Evolutionary conservation across 2,329 filamentous ascomycete genomes (phyloP).

Genomic region (Exophiala oligosperma): DNA sequence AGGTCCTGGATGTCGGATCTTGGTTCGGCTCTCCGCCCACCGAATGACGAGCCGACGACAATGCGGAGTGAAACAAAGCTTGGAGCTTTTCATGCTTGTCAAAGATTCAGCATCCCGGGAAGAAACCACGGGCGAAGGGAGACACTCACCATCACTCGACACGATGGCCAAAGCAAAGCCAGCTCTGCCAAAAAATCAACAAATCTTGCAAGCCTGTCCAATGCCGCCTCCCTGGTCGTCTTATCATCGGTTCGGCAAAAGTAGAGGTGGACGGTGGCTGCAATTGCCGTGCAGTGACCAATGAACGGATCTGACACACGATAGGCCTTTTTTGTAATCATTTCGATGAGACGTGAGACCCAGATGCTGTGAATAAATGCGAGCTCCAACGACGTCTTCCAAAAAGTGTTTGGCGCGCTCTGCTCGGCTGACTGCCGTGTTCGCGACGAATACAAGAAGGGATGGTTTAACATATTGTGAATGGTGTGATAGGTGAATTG

Average conservation of each 20-base stretch:
- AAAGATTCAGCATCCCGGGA: background rate
- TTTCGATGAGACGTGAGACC: constrained; percentile 56
- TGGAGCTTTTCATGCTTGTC: constrained; percentile 32
- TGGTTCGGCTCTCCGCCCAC: constrained; percentile 2
- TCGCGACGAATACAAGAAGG: constrained; percentile 27
- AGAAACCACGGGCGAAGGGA: background rate
- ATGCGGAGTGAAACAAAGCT: constrained; percentile 31
- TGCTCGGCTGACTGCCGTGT: constrained; percentile 30
- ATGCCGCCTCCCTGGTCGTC: constrained; percentile 29
- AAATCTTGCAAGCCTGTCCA: constrained; percentile 31
- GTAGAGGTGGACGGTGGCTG: constrained; percentile 55
- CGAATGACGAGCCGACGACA: constrained; percentile 22
- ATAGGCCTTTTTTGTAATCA: constrained; percentile 54
- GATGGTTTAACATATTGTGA: constrained; percentile 35
- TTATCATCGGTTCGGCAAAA: constrained; percentile 31
- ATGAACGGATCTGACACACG: constrained; percentile 54
- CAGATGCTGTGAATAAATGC: constrained; percentile 55
- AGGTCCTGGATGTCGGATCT: constrained; percentile 25
- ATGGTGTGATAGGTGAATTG: constrained; percentile 36
- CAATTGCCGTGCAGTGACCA: constrained; percentile 53
- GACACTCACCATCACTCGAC: constrained; percentile 29
- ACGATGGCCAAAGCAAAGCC: constrained; percentile 31
- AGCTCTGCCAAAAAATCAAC: constrained; percentile 30
- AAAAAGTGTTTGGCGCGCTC: constrained; percentile 56
- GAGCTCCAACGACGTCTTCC: constrained; percentile 53